phyloP scores from a whole-genome alignment of 2,329 filamentous ascomycete genomes.

The Xylaria sp. region DNA sequence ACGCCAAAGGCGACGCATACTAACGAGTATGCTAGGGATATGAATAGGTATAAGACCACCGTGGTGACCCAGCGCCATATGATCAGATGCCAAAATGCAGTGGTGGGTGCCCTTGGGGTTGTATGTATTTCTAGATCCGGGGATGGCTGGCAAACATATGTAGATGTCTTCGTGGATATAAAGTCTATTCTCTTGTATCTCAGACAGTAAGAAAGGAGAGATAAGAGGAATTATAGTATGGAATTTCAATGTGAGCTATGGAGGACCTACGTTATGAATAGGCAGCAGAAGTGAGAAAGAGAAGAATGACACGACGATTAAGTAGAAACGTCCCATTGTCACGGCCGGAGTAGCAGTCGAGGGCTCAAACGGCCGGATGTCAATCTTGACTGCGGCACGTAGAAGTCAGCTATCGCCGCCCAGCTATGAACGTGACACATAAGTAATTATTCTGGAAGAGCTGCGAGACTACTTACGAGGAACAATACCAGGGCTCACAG shows the following conservation, averaged over 20 bases:
- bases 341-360: constrained; percentile 66
- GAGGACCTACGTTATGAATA: constrained; percentile 61
- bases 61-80: constrained; percentile 68
- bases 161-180: neutral
- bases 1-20: constrained; percentile 72
- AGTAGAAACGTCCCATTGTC: constrained; percentile 72
- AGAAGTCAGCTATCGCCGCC: neutral
- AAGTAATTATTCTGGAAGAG: neutral
- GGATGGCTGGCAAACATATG: neutral
- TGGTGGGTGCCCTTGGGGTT: constrained; percentile 64
- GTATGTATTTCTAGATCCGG: constrained; percentile 59
- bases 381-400: constrained; percentile 49
- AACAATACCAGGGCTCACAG: constrained; percentile 35
- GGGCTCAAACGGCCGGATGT: constrained; percentile 69
- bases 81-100: constrained; percentile 68
- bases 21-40: constrained; percentile 72
- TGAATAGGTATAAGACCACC: constrained; percentile 67
- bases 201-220: neutral
- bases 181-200: neutral
- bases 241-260: neutral
- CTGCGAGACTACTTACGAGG: constrained; percentile 30
- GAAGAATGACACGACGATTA: constrained; percentile 76
- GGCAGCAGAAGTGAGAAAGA: constrained; percentile 73
- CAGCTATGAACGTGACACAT: neutral
- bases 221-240: neutral